Evolutionary conservation across 169 alveolate species (phyloP), one percentile per base, ranked within the genome.

Genomic region (Plasmodium fragile): DNA sequence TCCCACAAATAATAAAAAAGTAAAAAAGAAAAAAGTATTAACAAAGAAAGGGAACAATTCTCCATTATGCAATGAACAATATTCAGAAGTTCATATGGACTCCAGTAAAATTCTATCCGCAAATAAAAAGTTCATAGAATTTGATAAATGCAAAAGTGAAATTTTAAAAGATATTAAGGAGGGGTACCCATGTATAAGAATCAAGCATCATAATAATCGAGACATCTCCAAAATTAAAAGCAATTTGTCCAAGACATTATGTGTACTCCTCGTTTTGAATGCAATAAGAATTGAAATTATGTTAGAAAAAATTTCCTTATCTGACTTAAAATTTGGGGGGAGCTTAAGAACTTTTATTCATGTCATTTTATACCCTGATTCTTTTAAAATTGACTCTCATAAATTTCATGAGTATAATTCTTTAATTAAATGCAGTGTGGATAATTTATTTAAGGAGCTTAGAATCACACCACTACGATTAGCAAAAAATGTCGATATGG

Each of bases 371-470:
- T 85, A 85, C 79, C 93, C 93, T 25, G 93, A 85, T 75, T 73
- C 85, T 34, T 85, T 85, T 52, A 85, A 85, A 85, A 85, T 85
- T 34, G 93, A 85, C 36, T 49, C 84, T 8, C 93, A 85, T 85
- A 85, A 85, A 85, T 85, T 49, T 34, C 93, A 85, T 73, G 93
- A 85, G 22, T 85, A 85, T 85, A 85, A 85, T 69, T 85, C 93
- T 18, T 75, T 85, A 53, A 85, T 85, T 22, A 85, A 85, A 41
- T n/a, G n/a, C 41, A 73, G 93, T 85, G 93, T 85, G 2, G 45
- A 85, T 85, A 43, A 73, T 69, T 73, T 85, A 53, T 85, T 85
- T 41, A 85, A 85, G 45, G 93, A 85, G 59, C 79, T 85, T 75
- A 85, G 80, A 49, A 85, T 85, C 22, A 43, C 79, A n/a, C 93